Base-by-base conservation (phyloP, 2,329 filamentous ascomycete species). In the Aspergillus novoparasiticus region DNA sequence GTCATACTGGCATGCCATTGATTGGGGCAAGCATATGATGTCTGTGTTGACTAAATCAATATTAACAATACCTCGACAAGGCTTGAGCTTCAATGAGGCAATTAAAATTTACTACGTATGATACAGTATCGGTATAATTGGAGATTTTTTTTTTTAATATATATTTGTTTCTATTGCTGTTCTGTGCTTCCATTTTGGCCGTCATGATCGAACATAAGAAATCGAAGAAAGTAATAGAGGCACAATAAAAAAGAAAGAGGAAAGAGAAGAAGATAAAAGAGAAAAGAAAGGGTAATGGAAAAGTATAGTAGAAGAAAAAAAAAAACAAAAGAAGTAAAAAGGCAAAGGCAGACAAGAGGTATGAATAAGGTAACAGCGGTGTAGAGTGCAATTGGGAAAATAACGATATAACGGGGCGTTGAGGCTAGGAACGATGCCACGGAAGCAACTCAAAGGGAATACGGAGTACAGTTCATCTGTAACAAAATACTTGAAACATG, bases 401-500 rank as follows among this genome's bases (percentile, higher is more conserved):
- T 41, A 57, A 61, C 36, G 48, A 61, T 63, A 63, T 56, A 58
- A 46, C 57, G 63, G 26, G 46, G 60, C 62, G 72, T 69, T 70
- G 69, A 72, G 72, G 71, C 68, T 70, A 63, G 60, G 36, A 68
- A 71, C 67, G 58, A 65, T 68, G 67, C 66, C 66, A 70, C 62
- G 64, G 39, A 64, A 62, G 64, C 67, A 70, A 64, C 70, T 68
- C 63, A 68, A 68, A 72, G 62, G 67, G 65, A 70, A 69, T 64
- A 68, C 64, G 67, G 65, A 70, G 69, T 64, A 68, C 63, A 66
- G 68, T 67, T 60, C 58, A 59, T 63, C 41, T 59, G 63, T 45
- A 65, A 60, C 59, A 57, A 60, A 63, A 66, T 48, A 61, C 65
- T 67, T 71, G 64, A 67, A 60, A 66, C 67, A 71, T 65, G 60